A percentile compares a stretch with the other conserved stretches of the same genome.
Evolutionary conservation across 139 green algal genomes (phyloP).

Genomic region (Auxenochlorella pyrenoidosa): DNA sequence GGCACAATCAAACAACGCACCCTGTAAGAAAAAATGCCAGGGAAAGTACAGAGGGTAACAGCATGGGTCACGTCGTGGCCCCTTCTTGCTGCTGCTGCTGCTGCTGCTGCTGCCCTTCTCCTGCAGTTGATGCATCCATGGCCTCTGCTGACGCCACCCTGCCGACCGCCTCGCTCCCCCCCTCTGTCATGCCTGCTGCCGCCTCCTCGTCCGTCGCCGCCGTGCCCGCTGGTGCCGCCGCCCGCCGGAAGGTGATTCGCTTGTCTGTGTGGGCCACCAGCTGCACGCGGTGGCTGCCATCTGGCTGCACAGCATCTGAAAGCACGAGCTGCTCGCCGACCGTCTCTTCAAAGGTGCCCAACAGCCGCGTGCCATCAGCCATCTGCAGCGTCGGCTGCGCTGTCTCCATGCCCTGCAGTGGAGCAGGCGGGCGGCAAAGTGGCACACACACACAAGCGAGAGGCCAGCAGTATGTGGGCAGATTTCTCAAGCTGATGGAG

Average conservation of each 20-base stretch:
- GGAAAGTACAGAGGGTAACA: not conserved
- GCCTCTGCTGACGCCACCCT: not conserved
- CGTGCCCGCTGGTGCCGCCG: not conserved
- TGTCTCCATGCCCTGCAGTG: constrained; percentile 24
- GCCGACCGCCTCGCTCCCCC: not conserved
- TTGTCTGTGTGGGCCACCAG: constrained; percentile 31
- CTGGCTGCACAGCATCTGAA: not conserved
- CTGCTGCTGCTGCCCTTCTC: not conserved
- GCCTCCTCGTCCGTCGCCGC: not conserved
- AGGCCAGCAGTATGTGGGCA: too few species aligned
- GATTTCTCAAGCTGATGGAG: too few species aligned
- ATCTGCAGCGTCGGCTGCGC: constrained; percentile 1
- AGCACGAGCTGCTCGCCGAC: constrained; percentile 26
- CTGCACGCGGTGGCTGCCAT: constrained; percentile 12
- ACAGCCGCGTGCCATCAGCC: constrained; percentile 18
- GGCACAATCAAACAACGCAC: not conserved
- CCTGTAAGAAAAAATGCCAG: not conserved
- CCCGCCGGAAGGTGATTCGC: constrained; percentile 8
- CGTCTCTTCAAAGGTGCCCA: constrained; percentile 30
- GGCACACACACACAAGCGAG: too few species aligned
- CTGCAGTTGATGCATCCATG: not conserved
- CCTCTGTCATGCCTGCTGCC: not conserved
- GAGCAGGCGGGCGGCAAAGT: too few species aligned
- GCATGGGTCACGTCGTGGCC: too few species aligned
- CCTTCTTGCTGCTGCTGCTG: not conserved